Evolutionary conservation across 768 basidiomycete species (phyloP).

Genomic region (Gloeophyllum trabeum): DNA sequence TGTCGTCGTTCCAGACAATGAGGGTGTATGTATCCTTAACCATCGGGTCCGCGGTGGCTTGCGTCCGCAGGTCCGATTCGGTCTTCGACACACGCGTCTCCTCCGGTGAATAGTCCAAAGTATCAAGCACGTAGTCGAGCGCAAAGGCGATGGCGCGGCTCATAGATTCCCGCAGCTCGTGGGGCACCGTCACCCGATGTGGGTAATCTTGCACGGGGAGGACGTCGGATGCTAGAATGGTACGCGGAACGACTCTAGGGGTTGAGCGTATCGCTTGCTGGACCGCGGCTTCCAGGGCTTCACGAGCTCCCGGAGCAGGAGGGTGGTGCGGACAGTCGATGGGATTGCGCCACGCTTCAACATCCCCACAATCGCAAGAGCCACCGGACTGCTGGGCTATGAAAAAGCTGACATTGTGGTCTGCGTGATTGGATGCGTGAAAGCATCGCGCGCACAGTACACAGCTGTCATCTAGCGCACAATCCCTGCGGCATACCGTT

Average conservation of each 20-base stretch:
- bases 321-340: slow-evolving; percentile 57
- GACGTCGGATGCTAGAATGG: slow-evolving; percentile 29
- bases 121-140: slow-evolving; percentile 76
- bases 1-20: slow-evolving; percentile 94
- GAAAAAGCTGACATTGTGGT: slow-evolving; percentile 90
- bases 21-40: slow-evolving; percentile 73
- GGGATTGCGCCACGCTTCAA: slow-evolving; percentile 70
- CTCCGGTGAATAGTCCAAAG: slow-evolving; percentile 72
- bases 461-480: slow-evolving; percentile 80
- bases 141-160: slow-evolving; percentile 62
- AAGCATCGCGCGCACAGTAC: slow-evolving; percentile 89
- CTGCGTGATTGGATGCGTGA: slow-evolving; percentile 73
- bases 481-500: slow-evolving; percentile 51
- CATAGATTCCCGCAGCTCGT: slow-evolving; percentile 67
- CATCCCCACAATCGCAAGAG: slow-evolving; percentile 92
- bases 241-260: slow-evolving; percentile 6
- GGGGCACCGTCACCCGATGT: slow-evolving; percentile 41
- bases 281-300: background rate
- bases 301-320: background rate
- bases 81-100: slow-evolving; percentile 57
- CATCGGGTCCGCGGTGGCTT: slow-evolving; percentile 71
- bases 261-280: background rate
- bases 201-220: slow-evolving; percentile 54
- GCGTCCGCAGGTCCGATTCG: slow-evolving; percentile 60
- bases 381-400: slow-evolving; percentile 87